A percentile compares a stretch with the other conserved stretches of the same genome.
Conservation (phyloP, 768 basidiomycete genomes). For the Calocera cornea region DNA sequence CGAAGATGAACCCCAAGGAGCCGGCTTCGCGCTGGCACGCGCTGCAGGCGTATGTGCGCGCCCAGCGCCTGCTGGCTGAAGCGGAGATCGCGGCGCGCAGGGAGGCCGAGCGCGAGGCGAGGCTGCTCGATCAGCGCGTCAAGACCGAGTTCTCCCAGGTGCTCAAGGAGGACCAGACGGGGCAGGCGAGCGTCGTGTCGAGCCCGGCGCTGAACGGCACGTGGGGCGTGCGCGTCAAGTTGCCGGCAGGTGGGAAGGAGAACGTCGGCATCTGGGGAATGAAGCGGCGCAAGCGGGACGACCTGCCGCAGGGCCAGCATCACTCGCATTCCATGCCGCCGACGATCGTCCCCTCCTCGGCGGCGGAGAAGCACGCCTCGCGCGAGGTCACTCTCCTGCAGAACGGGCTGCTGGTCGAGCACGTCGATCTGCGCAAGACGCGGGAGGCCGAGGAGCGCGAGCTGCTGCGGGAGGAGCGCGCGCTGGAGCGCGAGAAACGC, state of each 20-base stretch:
- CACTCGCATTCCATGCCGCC: background rate
- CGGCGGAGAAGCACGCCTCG: constrained; percentile 37
- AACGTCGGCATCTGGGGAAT: background rate
- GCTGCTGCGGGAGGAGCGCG: background rate
- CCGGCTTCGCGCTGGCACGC: constrained; percentile 74
- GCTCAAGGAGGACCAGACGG: background rate
- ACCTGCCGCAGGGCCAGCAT: background rate
- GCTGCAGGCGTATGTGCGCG: constrained; percentile 64
- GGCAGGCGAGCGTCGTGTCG: background rate
- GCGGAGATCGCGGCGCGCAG: constrained; percentile 70
- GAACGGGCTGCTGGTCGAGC: constrained; percentile 81
- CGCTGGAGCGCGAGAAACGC: constrained; percentile 1
- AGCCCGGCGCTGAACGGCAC: background rate
- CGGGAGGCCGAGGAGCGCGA: constrained; percentile 3
- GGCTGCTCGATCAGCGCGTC: constrained; percentile 59
- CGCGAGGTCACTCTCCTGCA: constrained; percentile 70
- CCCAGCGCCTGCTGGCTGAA: constrained; percentile 67
- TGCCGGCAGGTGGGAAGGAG: background rate
- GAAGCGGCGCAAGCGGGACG: background rate
- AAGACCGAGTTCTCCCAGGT: constrained; percentile 69
- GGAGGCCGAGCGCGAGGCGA: constrained; percentile 64
- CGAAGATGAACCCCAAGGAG: constrained; percentile 73
- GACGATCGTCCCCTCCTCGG: background rate
- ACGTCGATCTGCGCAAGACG: constrained; percentile 47
- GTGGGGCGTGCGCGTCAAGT: background rate